A percentile compares a stretch with the other conserved stretches of the same genome.
These are phyloP conservation scores for Lophium mytilinum DNA, from an alignment of 495 filamentous ascomycete genomes.

Conservation along the genomic window DNA sequence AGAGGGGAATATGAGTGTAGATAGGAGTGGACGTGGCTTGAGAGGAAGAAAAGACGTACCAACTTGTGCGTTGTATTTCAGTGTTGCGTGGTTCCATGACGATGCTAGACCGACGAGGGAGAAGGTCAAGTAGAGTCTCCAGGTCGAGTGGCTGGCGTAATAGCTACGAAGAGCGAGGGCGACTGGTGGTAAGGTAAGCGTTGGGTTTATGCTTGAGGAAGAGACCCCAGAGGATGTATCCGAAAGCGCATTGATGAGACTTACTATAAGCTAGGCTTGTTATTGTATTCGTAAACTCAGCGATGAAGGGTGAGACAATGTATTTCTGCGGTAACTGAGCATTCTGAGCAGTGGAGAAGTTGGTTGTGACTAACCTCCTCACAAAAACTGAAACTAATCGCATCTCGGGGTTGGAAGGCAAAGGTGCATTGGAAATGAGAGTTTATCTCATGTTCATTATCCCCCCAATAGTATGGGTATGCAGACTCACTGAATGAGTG, in stretches of 20 bases:
- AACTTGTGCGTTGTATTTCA: neutral
- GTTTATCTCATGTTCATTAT: neutral
- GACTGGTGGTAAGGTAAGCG: neutral
- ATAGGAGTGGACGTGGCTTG: neutral
- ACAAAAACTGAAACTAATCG: neutral
- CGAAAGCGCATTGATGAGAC: neutral
- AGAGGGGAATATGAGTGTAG: neutral
- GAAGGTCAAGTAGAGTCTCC: neutral
- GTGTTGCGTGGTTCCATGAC: neutral
- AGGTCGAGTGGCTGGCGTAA: neutral
- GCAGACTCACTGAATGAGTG: neutral
- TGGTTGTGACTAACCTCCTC: neutral
- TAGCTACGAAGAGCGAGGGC: neutral
- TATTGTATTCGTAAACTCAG: neutral
- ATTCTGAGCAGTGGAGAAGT: neutral
- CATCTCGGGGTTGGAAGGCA: neutral
- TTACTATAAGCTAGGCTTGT: neutral
- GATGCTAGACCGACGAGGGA: neutral
- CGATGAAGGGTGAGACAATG: neutral
- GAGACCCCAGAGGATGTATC: neutral
- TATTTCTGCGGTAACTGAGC: neutral
- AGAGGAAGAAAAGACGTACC: neutral
- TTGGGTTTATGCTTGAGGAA: neutral
- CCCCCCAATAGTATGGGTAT: neutral
- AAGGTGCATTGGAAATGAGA: neutral